These are phyloP conservation scores for Mycena epipterygia DNA, from an alignment of 768 basidiomycete species.

Conservation along the genomic window DNA sequence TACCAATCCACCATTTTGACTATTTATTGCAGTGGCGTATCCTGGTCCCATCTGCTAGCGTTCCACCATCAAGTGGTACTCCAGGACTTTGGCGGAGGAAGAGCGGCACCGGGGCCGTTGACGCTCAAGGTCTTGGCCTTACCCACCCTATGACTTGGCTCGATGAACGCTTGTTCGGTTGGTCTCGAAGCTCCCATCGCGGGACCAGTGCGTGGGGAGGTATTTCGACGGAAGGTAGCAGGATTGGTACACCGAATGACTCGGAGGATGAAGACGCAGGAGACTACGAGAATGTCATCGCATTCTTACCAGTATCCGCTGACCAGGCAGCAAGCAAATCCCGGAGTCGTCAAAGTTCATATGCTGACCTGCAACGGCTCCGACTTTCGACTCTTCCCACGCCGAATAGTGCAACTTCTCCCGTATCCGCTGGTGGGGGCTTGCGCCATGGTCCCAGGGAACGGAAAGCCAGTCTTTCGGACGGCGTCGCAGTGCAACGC, in stretches of 20 bases:
- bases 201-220: slow-evolving; percentile 93
- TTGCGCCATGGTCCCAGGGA: slow-evolving; percentile 49
- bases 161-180: slow-evolving; percentile 93
- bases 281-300: slow-evolving; percentile 92
- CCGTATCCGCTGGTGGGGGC: slow-evolving; percentile 12
- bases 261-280: slow-evolving; percentile 91
- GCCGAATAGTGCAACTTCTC: not conserved
- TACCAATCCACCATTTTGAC: slow-evolving; percentile 12
- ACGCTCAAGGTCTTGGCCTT: slow-evolving; percentile 85
- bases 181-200: slow-evolving; percentile 81
- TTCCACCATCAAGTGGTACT: slow-evolving; percentile 81
- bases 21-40: slow-evolving; percentile 74
- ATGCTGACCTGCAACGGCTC: slow-evolving; percentile 85
- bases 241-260: slow-evolving; percentile 78
- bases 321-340: slow-evolving; percentile 58
- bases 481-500: slow-evolving; percentile 72
- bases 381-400: slow-evolving; percentile 51
- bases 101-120: slow-evolving; percentile 83
- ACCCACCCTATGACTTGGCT: slow-evolving; percentile 96
- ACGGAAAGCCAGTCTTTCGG: slow-evolving; percentile 74
- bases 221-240: slow-evolving; percentile 63
- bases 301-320: slow-evolving; percentile 68
- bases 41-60: slow-evolving; percentile 83
- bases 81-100: slow-evolving; percentile 86
- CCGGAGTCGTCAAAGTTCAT: slow-evolving; percentile 78